Percentiles rank a stretch among this genome's conserved stretches.
Evolutionary conservation across 306 rosid genomes (phyloP).

Genomic region (Betula pendula): DNA sequence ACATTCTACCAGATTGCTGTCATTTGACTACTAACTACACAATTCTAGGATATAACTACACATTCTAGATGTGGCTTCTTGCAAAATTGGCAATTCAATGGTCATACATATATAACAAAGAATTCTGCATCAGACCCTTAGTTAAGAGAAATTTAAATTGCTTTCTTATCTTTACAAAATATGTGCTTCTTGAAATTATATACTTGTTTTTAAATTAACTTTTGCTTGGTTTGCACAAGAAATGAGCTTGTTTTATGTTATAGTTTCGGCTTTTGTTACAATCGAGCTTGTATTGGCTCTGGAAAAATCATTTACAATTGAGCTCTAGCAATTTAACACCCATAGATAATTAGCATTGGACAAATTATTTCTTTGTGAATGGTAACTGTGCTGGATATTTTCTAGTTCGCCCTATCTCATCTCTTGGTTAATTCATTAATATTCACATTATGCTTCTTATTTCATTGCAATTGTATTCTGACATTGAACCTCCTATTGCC

Average conservation of each 20-base stretch:
- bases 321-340: neutral
- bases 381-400: neutral
- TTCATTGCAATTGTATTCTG: neutral
- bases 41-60: neutral
- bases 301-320: neutral
- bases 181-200: neutral
- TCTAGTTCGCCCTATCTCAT: neutral
- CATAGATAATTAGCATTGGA: neutral
- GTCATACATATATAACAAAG: neutral
- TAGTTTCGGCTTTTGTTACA: neutral
- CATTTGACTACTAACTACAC: neutral
- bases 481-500: constrained; percentile 16
- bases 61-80: neutral
- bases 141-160: neutral
- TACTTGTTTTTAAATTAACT: neutral
- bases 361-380: neutral
- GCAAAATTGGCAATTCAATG: neutral
- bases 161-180: neutral
- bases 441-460: neutral
- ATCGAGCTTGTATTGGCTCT: neutral
- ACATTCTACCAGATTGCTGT: neutral
- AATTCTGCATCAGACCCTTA: neutral
- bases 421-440: neutral
- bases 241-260: neutral
- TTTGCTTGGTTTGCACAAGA: neutral